Conservation (phyloP, 805 yeast species). For the Pichia cabralensis region DNA sequence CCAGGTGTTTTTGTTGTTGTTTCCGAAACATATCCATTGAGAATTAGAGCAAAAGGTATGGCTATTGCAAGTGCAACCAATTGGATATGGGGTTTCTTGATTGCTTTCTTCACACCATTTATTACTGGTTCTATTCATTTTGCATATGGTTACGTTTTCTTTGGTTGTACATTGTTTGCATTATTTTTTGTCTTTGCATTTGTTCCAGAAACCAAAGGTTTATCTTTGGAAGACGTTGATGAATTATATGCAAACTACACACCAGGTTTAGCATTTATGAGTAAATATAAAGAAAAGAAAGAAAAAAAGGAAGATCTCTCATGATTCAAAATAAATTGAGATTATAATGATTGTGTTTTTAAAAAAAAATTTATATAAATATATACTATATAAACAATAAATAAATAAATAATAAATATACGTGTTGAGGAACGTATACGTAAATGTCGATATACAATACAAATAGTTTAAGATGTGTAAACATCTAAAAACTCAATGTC, state of each 20-base stretch:
- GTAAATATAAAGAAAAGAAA: conserved; percentile 17
- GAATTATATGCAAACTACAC: conserved; percentile 33
- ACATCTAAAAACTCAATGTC: conserved; percentile 9
- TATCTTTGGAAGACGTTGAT: conserved; percentile 47
- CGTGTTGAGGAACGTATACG: too few species aligned
- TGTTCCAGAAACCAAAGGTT: conserved; percentile 48
- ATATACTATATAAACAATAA: too few species aligned
- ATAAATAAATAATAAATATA: too few species aligned
- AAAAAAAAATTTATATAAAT: too few species aligned
- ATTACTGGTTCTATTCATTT: conserved; percentile 44
- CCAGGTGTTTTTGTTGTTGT: conserved; percentile 59
- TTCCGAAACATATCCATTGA: conserved; percentile 59
- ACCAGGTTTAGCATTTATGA: conserved; percentile 23
- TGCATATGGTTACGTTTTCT: conserved; percentile 48
- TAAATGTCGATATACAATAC: too few species aligned
- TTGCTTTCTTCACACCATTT: conserved; percentile 50
- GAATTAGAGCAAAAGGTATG: conserved; percentile 55
- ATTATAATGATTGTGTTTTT: too few species aligned
- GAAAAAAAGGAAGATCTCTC: conserved; percentile 2
- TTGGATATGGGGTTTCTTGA: conserved; percentile 53
- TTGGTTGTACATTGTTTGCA: conserved; percentile 45
- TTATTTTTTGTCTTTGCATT: conserved; percentile 44
- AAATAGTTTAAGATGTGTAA: too few species aligned
- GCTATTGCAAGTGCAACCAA: conserved; percentile 55
- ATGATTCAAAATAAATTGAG: too few species aligned